Evolutionary conservation across 345 rosid species (phyloP), one percentile per base, ranked within the genome.

Genomic region (Punica granatum): DNA sequence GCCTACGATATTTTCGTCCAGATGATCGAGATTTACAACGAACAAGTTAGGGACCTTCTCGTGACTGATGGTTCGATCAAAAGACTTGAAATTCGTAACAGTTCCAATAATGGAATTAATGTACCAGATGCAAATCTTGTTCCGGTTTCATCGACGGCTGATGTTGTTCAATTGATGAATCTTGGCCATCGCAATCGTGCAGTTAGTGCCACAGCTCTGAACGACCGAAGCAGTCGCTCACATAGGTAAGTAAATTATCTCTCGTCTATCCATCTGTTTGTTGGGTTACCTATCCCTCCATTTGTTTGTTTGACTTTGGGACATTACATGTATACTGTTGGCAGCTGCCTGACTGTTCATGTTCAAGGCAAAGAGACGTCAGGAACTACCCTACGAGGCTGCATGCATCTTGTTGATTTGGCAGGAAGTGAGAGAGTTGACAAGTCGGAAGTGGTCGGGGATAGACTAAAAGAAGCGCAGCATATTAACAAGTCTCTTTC

Each of bases 381-480:
- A 19, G 99, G 97, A 39, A 21, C 69, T 63, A 70, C 75, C 74
- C 82, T 84, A 36, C 92, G 84, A 33, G 96, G 96, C 53, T 89
- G 91, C 41, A 86, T 94, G 97, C 97, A 94, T 83, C 80, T 94
- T 75, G 97, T 94, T 77, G 99, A 94, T 63, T 85, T 94, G 65
- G 99, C 99, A 0, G 99, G 99, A 69, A 91, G 99, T 23, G 97
- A 94, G 76, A 84, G 97, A 72, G 96, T 94, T 14, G 96, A 91
- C 77, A 94, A 94, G 75, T 91, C 99, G 19, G 97, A 91, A 73
- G 99, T 80, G 66, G 88, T 83, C 12, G 99, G 97, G 67, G 97
- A 94, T 70, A 82, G 97, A 75, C 70, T 94, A 37, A 94, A 91
- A 77, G 97, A 94, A 75, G 97, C 99, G 15, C 88, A 83, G 33